phyloP scores from a whole-genome alignment of 305 asterid genomes.

The Fraxinus greggii region DNA sequence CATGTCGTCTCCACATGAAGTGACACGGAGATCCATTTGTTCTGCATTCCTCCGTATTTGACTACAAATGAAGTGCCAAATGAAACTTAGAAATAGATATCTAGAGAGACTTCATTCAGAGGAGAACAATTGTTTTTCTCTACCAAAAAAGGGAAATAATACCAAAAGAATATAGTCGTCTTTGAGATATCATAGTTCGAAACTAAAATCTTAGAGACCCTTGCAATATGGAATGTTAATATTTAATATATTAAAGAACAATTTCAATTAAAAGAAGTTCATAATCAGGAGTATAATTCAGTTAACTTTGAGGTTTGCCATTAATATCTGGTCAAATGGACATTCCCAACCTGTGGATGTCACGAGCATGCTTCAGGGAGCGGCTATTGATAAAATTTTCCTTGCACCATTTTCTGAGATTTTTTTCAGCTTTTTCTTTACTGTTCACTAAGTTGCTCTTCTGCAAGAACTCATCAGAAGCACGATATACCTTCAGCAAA shows the following conservation, averaged over 20 bases:
- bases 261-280: neutral
- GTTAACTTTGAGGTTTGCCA: constrained; percentile 4
- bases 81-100: constrained; percentile 16
- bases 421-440: constrained; percentile 72
- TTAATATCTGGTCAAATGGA: neutral
- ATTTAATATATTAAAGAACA: neutral
- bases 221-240: neutral
- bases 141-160: neutral
- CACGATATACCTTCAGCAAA: constrained; percentile 71
- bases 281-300: neutral
- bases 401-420: constrained; percentile 92
- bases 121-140: neutral
- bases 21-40: constrained; percentile 69
- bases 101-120: neutral
- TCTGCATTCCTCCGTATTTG: constrained; percentile 72
- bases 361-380: constrained; percentile 87
- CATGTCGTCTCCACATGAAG: constrained; percentile 87
- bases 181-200: neutral
- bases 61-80: constrained; percentile 37
- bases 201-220: neutral
- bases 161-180: neutral
- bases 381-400: constrained; percentile 83
- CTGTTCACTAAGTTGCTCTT: constrained; percentile 50
- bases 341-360: constrained; percentile 73
- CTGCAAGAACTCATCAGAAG: constrained; percentile 71